phyloP scores from a whole-genome alignment of 2,329 filamentous ascomycete species.

The Trichoderma harzianum region DNA sequence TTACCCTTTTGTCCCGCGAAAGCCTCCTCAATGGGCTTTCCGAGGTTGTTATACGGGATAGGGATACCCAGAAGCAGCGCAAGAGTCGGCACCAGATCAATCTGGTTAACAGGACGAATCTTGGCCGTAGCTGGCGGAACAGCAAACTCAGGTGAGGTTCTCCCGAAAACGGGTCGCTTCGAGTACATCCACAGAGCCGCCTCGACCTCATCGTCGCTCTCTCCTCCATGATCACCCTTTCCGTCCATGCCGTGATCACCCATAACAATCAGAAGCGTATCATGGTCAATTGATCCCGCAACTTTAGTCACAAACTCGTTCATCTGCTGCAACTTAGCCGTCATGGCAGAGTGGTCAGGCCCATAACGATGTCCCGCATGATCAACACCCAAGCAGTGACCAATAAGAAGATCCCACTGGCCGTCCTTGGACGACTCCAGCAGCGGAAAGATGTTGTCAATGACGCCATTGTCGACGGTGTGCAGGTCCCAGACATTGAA shows the following conservation, averaged over 20 bases:
- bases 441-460: slow-evolving; percentile 83
- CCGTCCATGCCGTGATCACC: slow-evolving; percentile 99
- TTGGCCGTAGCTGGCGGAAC: slow-evolving; percentile 70
- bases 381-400: slow-evolving; percentile 91
- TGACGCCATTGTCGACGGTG: slow-evolving; percentile 93
- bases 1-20: slow-evolving; percentile 70
- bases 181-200: slow-evolving; percentile 99
- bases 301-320: slow-evolving; percentile 72
- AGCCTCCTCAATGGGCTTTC: slow-evolving; percentile 88
- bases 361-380: slow-evolving; percentile 96
- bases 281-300: slow-evolving; percentile 69
- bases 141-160: slow-evolving; percentile 58
- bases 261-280: slow-evolving; percentile 90
- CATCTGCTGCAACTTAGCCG: slow-evolving; percentile 88
- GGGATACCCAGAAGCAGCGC: slow-evolving; percentile 84
- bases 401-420: slow-evolving; percentile 92
- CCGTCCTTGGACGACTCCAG: slow-evolving; percentile 60
- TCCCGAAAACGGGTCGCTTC: slow-evolving; percentile 78
- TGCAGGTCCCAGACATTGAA: slow-evolving; percentile 98
- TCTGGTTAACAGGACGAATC: slow-evolving; percentile 73
- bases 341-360: slow-evolving; percentile 89
- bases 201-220: slow-evolving; percentile 93
- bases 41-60: slow-evolving; percentile 94
- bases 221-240: slow-evolving; percentile 97
- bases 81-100: slow-evolving; percentile 91